Evolutionary conservation across 2,329 filamentous ascomycete species (phyloP).

Genomic region (Botrytis paeoniae): DNA sequence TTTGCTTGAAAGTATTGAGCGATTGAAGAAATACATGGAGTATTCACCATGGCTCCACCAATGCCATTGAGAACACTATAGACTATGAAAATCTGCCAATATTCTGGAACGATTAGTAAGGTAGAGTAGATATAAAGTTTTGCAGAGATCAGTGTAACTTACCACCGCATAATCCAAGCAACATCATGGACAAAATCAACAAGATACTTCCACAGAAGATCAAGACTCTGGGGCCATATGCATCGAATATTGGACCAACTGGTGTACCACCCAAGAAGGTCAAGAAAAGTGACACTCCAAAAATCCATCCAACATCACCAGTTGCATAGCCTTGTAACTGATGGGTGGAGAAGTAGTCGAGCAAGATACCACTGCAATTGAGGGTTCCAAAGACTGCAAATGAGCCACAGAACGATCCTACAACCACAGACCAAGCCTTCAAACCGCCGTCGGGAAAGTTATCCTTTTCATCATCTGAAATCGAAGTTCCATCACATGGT

Average conservation of each 20-base stretch:
- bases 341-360: slow-evolving; percentile 59
- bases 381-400: slow-evolving; percentile 61
- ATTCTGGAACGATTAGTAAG: slow-evolving; percentile 41
- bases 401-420: slow-evolving; percentile 62
- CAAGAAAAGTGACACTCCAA: slow-evolving; percentile 63
- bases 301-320: slow-evolving; percentile 55
- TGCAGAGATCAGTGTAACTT: slow-evolving; percentile 26
- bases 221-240: slow-evolving; percentile 53
- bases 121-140: neutral
- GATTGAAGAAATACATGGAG: slow-evolving; percentile 60
- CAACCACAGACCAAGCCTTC: slow-evolving; percentile 62
- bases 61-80: slow-evolving; percentile 62
- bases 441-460: slow-evolving; percentile 65
- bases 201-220: slow-evolving; percentile 36
- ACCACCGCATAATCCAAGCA: slow-evolving; percentile 57
- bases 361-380: slow-evolving; percentile 47
- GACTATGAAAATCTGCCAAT: slow-evolving; percentile 68
- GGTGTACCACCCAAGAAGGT: slow-evolving; percentile 68
- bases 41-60: slow-evolving; percentile 63
- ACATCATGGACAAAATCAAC: slow-evolving; percentile 41
- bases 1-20: slow-evolving; percentile 62
- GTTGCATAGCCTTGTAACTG: slow-evolving; percentile 57
- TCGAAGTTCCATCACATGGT: slow-evolving; percentile 24
- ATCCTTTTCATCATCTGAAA: slow-evolving; percentile 31
- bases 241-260: slow-evolving; percentile 68